phyloP scores from a whole-genome alignment of 108 stramenopile species.

The Parmales sp. region DNA sequence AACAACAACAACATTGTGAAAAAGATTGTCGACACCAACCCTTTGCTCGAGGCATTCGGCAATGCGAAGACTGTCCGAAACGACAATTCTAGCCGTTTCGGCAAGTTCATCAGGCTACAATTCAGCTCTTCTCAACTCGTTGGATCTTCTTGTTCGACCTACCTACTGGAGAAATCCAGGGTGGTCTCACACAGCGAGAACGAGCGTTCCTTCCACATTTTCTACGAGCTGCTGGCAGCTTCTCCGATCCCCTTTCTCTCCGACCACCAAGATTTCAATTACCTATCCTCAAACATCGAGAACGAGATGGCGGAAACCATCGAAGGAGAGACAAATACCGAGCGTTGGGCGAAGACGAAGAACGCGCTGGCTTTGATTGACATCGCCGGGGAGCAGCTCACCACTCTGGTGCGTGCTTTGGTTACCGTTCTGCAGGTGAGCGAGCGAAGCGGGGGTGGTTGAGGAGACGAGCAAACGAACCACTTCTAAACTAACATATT shows the following conservation, averaged over 20 bases:
- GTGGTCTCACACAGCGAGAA: conserved; percentile 35
- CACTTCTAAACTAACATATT: too few species aligned
- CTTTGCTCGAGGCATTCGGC: conserved; percentile 14
- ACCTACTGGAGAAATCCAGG: conserved; percentile 49
- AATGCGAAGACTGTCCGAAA: conserved; percentile 14
- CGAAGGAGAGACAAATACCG: conserved; percentile 72
- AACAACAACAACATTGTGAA: neutral
- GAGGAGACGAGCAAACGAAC: too few species aligned
- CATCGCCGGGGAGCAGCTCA: conserved; percentile 45
- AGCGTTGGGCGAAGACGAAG: conserved; percentile 64
- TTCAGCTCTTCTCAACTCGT: neutral
- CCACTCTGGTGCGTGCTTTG: conserved; percentile 56
- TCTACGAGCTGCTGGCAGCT: conserved; percentile 11
- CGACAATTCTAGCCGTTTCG: conserved; percentile 15
- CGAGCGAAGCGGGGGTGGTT: too few species aligned
- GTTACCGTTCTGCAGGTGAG: conserved; percentile 74
- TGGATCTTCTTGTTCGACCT: conserved; percentile 30
- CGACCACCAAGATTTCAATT: neutral
- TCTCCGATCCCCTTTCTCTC: neutral
- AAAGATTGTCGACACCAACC: conserved; percentile 6
- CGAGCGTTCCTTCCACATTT: conserved; percentile 34
- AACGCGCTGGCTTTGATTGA: conserved; percentile 56
- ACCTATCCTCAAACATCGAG: neutral
- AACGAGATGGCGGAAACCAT: conserved; percentile 30
- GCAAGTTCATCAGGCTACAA: conserved; percentile 14